phyloP scores from a whole-genome alignment of 768 basidiomycete genomes.

The Tremella fuciformis region DNA sequence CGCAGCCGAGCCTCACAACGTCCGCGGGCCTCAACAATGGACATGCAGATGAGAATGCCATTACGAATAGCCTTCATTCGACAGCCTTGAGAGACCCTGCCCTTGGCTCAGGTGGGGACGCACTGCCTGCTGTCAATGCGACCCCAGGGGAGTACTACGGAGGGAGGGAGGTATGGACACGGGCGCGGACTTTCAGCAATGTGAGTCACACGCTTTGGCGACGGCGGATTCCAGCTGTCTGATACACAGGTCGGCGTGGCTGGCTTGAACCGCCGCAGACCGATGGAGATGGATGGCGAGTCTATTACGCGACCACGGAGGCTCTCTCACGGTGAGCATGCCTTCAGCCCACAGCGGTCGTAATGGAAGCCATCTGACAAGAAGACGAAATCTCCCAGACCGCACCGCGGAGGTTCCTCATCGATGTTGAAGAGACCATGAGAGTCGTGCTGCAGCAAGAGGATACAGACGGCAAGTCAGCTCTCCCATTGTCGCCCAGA shows the following conservation, averaged over 20 bases:
- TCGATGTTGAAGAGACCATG: conserved; percentile 97
- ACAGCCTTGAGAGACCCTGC: too few relatives aligned
- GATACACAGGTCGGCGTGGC: conserved; percentile 71
- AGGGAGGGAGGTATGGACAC: conserved; percentile 70
- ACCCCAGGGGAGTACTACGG: conserved; percentile 83
- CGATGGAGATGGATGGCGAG: conserved; percentile 76
- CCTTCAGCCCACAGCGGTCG: too few relatives aligned
- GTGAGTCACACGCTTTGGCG: conserved; percentile 55
- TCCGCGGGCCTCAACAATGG: too few relatives aligned
- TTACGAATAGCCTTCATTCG: too few relatives aligned
- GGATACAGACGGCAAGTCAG: conserved; percentile 84
- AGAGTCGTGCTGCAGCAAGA: conserved; percentile 94
- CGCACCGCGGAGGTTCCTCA: conserved; percentile 81
- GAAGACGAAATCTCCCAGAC: conserved; percentile 70
- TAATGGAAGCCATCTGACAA: conserved; percentile 61
- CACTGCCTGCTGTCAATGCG: conserved; percentile 56
- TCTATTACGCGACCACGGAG: conserved; percentile 69
- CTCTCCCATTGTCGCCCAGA: background rate
- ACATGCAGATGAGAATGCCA: too few relatives aligned
- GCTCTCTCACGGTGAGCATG: conserved; percentile 68
- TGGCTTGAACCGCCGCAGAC: conserved; percentile 67
- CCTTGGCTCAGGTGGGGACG: too few relatives aligned
- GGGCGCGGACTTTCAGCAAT: conserved; percentile 84
- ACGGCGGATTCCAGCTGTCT: conserved; percentile 56
- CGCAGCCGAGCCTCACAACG: too few relatives aligned